phyloP scores from a whole-genome alignment of 306 rosid species.

The Abrus precatorius region DNA sequence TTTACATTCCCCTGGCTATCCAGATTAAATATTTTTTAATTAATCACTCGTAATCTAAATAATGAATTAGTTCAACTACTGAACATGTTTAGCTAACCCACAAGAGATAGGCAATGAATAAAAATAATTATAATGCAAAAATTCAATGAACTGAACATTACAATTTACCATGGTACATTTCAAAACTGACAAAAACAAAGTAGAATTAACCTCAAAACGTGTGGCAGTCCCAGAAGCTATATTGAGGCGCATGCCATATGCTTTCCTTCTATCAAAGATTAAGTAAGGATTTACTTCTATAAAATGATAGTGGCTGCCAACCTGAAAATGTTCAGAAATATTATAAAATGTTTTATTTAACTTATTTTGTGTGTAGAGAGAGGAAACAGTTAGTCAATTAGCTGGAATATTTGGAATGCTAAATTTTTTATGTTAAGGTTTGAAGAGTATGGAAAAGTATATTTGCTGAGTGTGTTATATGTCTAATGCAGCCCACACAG shows the following conservation, averaged over 20 bases:
- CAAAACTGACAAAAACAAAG: conserved; percentile 19
- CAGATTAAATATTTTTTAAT: conserved; percentile 46
- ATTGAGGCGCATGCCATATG: conserved; percentile 89
- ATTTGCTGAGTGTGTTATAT: too few relatives aligned
- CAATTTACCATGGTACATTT: conserved; percentile 23
- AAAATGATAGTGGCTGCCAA: conserved; percentile 98
- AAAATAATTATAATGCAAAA: conserved; percentile 12
- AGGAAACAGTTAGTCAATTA: conserved; percentile 18
- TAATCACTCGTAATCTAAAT: conserved; percentile 38
- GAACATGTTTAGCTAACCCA: conserved; percentile 14
- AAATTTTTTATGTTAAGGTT: conserved; percentile 18
- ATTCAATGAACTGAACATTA: conserved; percentile 12
- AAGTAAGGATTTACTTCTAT: conserved; percentile 84
- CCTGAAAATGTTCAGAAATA: conserved; percentile 62
- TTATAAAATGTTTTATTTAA: conserved; percentile 31
- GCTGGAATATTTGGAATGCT: conserved; percentile 26
- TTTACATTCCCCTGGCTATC: conserved; percentile 88
- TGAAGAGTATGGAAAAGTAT: background rate
- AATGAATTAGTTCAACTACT: conserved; percentile 20
- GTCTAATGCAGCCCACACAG: too few relatives aligned
- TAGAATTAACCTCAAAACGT: conserved; percentile 83
- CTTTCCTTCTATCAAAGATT: conserved; percentile 81
- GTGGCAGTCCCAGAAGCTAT: conserved; percentile 88
- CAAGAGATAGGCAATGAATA: conserved; percentile 2
- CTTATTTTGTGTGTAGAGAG: conserved; percentile 23